Percentiles rank a stretch among this genome's conserved stretches.
These are phyloP conservation scores for Pyronema omphalodes DNA, from an alignment of 495 filamentous ascomycete genomes.

Conservation along the genomic window DNA sequence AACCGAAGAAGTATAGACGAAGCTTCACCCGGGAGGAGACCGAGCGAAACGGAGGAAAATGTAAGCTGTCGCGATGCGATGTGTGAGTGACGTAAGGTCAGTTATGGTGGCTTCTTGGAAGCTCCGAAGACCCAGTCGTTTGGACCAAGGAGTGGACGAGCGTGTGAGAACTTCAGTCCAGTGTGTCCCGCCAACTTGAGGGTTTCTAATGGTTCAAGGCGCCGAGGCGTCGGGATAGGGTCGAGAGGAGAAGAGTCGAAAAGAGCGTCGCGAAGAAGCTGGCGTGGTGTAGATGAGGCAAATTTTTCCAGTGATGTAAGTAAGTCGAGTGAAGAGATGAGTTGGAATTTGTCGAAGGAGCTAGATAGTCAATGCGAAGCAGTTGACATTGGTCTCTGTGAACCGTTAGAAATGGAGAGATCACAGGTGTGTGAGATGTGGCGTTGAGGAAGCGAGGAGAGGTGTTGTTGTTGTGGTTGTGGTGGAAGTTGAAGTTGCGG, in stretches of 20 bases:
- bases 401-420: neutral
- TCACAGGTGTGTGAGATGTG: neutral
- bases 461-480: neutral
- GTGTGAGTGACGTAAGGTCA: slow-evolving; percentile 31
- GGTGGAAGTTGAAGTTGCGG: neutral
- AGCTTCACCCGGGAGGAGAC: slow-evolving; percentile 27
- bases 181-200: slow-evolving; percentile 97
- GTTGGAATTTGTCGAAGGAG: slow-evolving; percentile 4
- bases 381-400: slow-evolving; percentile 6
- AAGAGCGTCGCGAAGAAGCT: neutral
- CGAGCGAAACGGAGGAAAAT: slow-evolving; percentile 8
- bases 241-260: neutral
- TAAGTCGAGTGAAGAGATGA: neutral
- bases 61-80: slow-evolving; percentile 1
- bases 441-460: neutral
- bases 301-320: neutral
- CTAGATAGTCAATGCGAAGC: slow-evolving; percentile 25
- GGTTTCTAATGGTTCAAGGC: slow-evolving; percentile 27
- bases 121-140: slow-evolving; percentile 84
- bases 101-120: slow-evolving; percentile 96
- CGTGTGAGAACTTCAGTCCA: slow-evolving; percentile 56
- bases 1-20: slow-evolving; percentile 24
- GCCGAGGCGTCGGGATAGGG: slow-evolving; percentile 8
- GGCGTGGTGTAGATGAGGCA: neutral
- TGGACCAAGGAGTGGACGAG: slow-evolving; percentile 85